Conservation (phyloP, 495 filamentous ascomycete species). For the Penicillium roqueforti region DNA sequence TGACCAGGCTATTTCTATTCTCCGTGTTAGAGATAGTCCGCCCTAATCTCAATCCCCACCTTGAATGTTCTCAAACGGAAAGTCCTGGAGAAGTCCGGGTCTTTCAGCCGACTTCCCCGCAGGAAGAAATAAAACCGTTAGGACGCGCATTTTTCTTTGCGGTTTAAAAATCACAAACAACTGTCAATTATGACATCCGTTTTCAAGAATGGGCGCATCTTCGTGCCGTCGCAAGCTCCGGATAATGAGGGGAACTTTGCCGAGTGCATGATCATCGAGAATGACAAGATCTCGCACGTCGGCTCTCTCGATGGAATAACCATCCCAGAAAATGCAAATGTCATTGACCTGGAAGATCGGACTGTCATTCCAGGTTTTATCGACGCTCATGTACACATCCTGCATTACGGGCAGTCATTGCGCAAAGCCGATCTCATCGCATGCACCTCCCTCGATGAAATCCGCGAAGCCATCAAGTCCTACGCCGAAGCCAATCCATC, state of each 20-base stretch:
- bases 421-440: conserved; percentile 51
- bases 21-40: neutral
- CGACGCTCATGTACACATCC: conserved; percentile 60
- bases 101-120: conserved; percentile 10
- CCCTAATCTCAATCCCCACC: neutral
- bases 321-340: conserved; percentile 25
- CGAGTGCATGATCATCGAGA: conserved; percentile 37
- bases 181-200: conserved; percentile 31
- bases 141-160: neutral
- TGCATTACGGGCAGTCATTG: conserved; percentile 56
- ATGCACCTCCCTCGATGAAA: conserved; percentile 53
- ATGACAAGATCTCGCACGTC: conserved; percentile 37
- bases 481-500: conserved; percentile 50
- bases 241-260: conserved; percentile 31
- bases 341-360: conserved; percentile 43
- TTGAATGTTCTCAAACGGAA: conserved; percentile 10
- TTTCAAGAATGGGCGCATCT: conserved; percentile 46
- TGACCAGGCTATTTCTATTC: neutral
- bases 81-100: conserved; percentile 12
- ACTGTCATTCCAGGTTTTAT: conserved; percentile 61
- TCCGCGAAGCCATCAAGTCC: conserved; percentile 45
- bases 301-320: conserved; percentile 36
- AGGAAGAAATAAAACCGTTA: conserved; percentile 13
- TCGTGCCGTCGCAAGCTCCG: conserved; percentile 26
- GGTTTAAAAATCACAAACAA: neutral